phyloP scores from a whole-genome alignment of 179 eudicot genomes.

The Silene coronaria region DNA sequence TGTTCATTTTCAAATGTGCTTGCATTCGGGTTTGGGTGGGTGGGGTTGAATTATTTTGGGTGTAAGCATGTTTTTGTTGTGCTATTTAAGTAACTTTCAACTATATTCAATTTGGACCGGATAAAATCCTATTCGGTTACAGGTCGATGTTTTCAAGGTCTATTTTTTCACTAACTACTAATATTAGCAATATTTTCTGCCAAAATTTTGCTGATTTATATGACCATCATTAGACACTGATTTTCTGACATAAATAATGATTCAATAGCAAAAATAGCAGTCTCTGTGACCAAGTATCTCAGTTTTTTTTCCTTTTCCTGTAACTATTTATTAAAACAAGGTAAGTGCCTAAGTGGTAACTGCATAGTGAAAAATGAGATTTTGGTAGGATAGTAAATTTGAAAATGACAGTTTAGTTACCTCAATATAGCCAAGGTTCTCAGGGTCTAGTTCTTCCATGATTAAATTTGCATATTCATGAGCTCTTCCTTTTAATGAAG shows the following conservation, averaged over 20 bases:
- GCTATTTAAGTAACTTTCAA: background rate
- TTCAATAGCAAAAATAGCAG: background rate
- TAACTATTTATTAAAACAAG: background rate
- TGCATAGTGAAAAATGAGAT: too few relatives aligned
- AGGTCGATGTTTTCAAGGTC: background rate
- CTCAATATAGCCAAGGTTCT: constrained; percentile 64
- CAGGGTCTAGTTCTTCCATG: constrained; percentile 71
- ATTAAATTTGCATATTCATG: constrained; percentile 61
- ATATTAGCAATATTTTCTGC: background rate
- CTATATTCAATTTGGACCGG: background rate
- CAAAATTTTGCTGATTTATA: background rate
- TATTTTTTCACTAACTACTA: background rate
- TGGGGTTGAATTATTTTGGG: background rate
- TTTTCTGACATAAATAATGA: background rate
- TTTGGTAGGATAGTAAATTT: background rate
- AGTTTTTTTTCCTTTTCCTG: background rate
- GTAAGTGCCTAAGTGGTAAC: too few relatives aligned
- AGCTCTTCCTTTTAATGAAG: constrained; percentile 51
- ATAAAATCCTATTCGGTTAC: background rate
- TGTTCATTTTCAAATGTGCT: too few relatives aligned
- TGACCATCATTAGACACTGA: background rate
- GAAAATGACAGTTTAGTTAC: constrained; percentile 28
- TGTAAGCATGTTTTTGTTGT: background rate
- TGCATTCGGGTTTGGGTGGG: too few relatives aligned
- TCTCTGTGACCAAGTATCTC: background rate